Evolutionary conservation across 495 filamentous ascomycete genomes (phyloP), one percentile per base, ranked within the genome.

Genomic region (Clavariopsis aquatica): DNA sequence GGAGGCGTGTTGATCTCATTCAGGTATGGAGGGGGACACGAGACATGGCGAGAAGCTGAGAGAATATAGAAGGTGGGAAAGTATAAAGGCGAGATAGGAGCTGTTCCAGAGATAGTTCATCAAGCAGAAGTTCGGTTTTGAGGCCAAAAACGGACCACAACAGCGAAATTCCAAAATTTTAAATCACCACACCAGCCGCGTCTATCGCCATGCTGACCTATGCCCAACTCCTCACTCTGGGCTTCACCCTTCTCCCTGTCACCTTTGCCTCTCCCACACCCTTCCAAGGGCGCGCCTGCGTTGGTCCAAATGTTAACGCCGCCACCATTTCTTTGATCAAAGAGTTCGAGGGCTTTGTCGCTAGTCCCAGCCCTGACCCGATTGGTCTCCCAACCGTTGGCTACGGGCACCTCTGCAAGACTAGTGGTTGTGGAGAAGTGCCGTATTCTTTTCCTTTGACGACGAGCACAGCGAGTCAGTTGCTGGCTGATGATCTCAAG

Each of bases 391-490:
- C 79, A 0, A 83, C 79, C 28, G 73, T 83, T 19, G 81, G 81
- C 29, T 83, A 82, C 64, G 81, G 81, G 49, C 81, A 83, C 65
- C 75, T 81, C 15, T 83, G 80, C 73, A 36, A 60, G 53, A 73
- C 74, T 12, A 57, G 65, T 15, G 66, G 66, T 15, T 82, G 80
- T 75, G 57, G 74, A 1, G 80, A 82, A 24, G 75, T 82, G 31
- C 63, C 69, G 19, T 81, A 80, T 67, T 38, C 67, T 3, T 76
- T 80, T 58, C 81, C 81, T 1, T 69, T 82, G 20, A 76, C 75
- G 10, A 68, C 76, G 46, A 64, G 69, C 12, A 71, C 74, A n/a
- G 80, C 75, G 17, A 72, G 71, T 36, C 72, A 72, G 62, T 75
- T 82, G 3, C 66, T 83, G 31, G 71, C 71, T 10, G 66, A 65